These are phyloP conservation scores for Gossypium sturtianum DNA, from an alignment of 345 rosid species.

Conservation along the genomic window DNA sequence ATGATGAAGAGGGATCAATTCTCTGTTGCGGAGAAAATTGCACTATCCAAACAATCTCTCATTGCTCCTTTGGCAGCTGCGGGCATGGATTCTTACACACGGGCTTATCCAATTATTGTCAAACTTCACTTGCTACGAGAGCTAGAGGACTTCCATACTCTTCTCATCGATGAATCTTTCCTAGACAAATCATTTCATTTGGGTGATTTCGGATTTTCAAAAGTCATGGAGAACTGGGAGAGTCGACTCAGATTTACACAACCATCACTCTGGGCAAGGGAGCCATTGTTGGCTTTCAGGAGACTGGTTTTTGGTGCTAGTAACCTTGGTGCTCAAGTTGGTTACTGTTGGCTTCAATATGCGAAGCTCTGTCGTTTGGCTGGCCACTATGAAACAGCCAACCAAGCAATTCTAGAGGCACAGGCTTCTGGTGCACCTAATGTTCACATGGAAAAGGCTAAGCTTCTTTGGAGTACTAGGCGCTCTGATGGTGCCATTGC, in stretches of 20 bases:
- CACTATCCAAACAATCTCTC: conserved; percentile 76
- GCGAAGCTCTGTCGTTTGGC: conserved; percentile 97
- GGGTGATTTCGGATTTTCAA: conserved; percentile 51
- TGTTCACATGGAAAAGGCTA: conserved; percentile 93
- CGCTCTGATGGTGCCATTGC: conserved; percentile 87
- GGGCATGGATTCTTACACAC: conserved; percentile 91
- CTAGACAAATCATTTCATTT: conserved; percentile 65
- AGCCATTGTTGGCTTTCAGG: conserved; percentile 87
- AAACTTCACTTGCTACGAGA: conserved; percentile 87
- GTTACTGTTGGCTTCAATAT: conserved; percentile 93
- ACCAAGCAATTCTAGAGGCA: conserved; percentile 87
- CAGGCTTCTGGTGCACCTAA: conserved; percentile 86
- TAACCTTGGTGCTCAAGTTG: conserved; percentile 82
- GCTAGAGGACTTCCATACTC: conserved; percentile 74
- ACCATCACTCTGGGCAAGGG: conserved; percentile 92
- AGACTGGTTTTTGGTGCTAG: conserved; percentile 82
- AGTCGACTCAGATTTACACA: conserved; percentile 84
- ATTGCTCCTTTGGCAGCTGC: conserved; percentile 99
- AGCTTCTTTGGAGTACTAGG: conserved; percentile 87
- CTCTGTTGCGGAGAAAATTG: conserved; percentile 72
- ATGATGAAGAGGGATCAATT: conserved; percentile 88
- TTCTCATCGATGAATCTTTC: conserved; percentile 70
- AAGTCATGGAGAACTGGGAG: conserved; percentile 74
- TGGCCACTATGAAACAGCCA: conserved; percentile 94
- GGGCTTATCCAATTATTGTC: conserved; percentile 89